A percentile compares a stretch with the other conserved stretches of the same genome.
phyloP scores from a whole-genome alignment of 805 yeast species.

The Blastobotrys parvus region DNA sequence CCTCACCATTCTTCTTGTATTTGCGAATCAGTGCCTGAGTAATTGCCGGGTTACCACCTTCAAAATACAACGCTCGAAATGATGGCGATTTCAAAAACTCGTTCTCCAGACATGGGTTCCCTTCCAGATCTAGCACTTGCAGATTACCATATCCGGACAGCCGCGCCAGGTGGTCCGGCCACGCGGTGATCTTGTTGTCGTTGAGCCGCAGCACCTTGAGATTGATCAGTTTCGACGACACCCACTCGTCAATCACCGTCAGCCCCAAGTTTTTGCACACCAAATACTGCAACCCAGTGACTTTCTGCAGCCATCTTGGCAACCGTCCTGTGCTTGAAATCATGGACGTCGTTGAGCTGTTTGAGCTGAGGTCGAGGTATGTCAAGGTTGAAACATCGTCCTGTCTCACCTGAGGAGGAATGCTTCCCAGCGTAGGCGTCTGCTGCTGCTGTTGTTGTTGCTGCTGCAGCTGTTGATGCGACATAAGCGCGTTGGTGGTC shows the following conservation, averaged over 20 bases:
- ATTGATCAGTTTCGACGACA: conserved; percentile 15
- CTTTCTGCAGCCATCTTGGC: conserved; percentile 20
- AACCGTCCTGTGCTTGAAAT: conserved; percentile 20
- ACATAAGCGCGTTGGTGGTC: conserved; percentile 3
- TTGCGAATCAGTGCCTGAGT: neutral
- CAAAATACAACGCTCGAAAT: conserved; percentile 14
- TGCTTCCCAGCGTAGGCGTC: neutral
- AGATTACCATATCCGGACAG: conserved; percentile 14
- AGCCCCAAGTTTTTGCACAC: conserved; percentile 20
- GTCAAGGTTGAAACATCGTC: conserved; percentile 10
- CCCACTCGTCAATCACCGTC: conserved; percentile 22
- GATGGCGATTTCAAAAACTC: conserved; percentile 17
- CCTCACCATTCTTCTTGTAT: neutral
- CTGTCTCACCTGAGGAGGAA: conserved; percentile 1
- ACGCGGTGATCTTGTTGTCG: conserved; percentile 21
- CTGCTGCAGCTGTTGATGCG: no score
- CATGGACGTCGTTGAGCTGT: conserved; percentile 11
- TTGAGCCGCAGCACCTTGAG: conserved; percentile 18
- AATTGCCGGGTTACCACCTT: conserved; percentile 8
- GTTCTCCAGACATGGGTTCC: conserved; percentile 23
- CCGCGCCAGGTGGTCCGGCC: conserved; percentile 22
- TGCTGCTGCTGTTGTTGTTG: neutral
- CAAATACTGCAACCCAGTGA: conserved; percentile 17
- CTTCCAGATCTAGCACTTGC: conserved; percentile 19
- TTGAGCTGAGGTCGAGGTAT: conserved; percentile 18